Evolutionary conservation across 2,329 filamentous ascomycete genomes (phyloP).

Genomic region (Cylindrodendrum hubeiense): DNA sequence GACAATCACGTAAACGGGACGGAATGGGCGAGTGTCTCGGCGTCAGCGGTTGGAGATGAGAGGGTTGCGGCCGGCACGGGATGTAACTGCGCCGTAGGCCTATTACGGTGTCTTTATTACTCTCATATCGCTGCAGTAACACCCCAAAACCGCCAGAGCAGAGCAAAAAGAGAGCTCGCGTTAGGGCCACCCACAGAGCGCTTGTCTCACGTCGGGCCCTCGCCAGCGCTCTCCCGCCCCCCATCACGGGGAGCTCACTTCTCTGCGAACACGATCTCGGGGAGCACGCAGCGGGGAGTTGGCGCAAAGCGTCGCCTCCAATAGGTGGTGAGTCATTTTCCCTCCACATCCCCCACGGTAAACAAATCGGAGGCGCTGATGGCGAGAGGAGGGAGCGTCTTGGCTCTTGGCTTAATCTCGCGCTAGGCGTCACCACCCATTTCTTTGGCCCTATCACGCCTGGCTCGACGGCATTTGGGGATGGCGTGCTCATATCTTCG

Average conservation of each 20-base stretch:
- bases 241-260: background rate
- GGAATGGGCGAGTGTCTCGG: background rate
- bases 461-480: conserved; percentile 26
- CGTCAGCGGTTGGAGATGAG: background rate
- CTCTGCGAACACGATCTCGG: conserved; percentile 1
- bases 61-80: background rate
- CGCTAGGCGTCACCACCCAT: conserved; percentile 13
- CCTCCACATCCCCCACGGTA: conserved; percentile 28
- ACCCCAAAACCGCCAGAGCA: background rate
- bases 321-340: conserved; percentile 43
- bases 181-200: background rate
- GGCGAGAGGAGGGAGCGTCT: conserved; percentile 26
- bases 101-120: too few relatives aligned
- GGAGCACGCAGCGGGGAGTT: conserved; percentile 33
- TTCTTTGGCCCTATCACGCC: conserved; percentile 25
- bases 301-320: background rate
- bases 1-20: background rate
- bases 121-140: background rate
- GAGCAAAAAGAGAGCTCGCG: background rate
- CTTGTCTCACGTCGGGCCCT: background rate
- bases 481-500: conserved; percentile 41
- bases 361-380: conserved; percentile 32
- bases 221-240: background rate
- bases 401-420: conserved; percentile 30
- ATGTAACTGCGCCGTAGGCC: background rate